Conservation (phyloP, 148 eudicot genomes). For the Cornus controversa region DNA sequence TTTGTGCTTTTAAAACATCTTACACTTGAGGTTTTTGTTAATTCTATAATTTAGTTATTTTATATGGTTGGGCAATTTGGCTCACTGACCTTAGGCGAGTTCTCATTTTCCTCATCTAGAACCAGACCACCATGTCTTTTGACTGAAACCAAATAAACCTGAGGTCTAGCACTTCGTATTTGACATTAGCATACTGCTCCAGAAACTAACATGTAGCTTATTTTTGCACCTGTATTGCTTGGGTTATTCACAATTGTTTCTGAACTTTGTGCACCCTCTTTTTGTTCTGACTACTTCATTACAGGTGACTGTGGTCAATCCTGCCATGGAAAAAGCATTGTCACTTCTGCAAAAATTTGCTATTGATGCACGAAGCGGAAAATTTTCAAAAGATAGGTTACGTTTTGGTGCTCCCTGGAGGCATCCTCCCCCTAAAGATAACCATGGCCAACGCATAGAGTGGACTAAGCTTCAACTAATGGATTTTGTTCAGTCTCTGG, state of each 20-base stretch:
- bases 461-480: constrained; percentile 93
- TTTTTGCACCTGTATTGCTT: neutral
- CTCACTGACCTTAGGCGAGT: neutral
- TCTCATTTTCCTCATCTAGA: neutral
- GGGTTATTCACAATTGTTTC: constrained; percentile 3
- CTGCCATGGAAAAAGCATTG: constrained; percentile 92
- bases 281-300: constrained; percentile 16
- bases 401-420: constrained; percentile 99
- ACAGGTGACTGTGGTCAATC: constrained; percentile 88
- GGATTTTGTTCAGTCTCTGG: constrained; percentile 83
- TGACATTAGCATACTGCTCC: neutral
- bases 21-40: neutral
- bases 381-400: constrained; percentile 65
- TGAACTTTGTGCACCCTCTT: neutral
- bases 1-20: neutral
- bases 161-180: neutral
- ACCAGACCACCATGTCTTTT: neutral
- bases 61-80: neutral
- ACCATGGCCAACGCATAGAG: constrained; percentile 30
- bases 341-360: constrained; percentile 75
- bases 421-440: constrained; percentile 73
- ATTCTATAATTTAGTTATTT: neutral
- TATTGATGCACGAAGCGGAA: constrained; percentile 64
- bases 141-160: neutral
- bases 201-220: neutral